Percentiles rank a stretch among this genome's conserved stretches.
phyloP scores from a whole-genome alignment of 441 rosid species.

The Adansonia rubrostipa region DNA sequence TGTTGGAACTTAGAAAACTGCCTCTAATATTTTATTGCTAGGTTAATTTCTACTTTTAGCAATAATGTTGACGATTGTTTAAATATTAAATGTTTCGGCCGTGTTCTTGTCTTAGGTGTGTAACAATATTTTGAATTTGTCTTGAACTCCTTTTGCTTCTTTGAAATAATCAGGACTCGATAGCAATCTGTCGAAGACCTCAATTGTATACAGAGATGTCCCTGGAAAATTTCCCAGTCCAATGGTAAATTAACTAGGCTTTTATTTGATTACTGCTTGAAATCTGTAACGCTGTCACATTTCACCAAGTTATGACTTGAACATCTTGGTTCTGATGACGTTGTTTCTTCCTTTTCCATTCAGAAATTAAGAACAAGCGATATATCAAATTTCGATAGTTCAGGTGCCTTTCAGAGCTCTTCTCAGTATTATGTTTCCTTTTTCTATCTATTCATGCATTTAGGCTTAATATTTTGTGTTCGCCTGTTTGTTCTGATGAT shows the following conservation, averaged over 20 bases:
- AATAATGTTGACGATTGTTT: background rate
- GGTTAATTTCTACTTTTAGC: background rate
- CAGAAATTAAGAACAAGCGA: slow-evolving; percentile 26
- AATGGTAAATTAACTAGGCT: slow-evolving; percentile 16
- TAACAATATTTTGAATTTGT: slow-evolving; percentile 7
- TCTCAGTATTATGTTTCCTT: background rate
- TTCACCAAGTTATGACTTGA: background rate
- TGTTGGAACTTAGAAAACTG: background rate
- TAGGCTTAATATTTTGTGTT: background rate
- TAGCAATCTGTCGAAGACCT: slow-evolving; percentile 1
- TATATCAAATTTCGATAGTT: slow-evolving; percentile 8
- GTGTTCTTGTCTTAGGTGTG: background rate
- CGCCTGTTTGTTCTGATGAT: background rate
- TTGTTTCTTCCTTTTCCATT: slow-evolving; percentile 14
- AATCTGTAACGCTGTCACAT: background rate
- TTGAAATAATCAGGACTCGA: slow-evolving; percentile 21
- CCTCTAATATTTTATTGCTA: background rate
- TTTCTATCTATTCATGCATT: background rate
- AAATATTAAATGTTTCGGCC: background rate
- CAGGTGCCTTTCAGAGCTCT: slow-evolving; percentile 19
- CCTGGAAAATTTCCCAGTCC: slow-evolving; percentile 4
- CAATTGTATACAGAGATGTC: background rate
- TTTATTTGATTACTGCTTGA: background rate
- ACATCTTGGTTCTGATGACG: slow-evolving; percentile 12
- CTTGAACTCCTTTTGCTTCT: slow-evolving; percentile 1